These are phyloP conservation scores for Plenodomus tracheiphilus DNA, from an alignment of 2,329 filamentous ascomycete species.

Conservation along the genomic window DNA sequence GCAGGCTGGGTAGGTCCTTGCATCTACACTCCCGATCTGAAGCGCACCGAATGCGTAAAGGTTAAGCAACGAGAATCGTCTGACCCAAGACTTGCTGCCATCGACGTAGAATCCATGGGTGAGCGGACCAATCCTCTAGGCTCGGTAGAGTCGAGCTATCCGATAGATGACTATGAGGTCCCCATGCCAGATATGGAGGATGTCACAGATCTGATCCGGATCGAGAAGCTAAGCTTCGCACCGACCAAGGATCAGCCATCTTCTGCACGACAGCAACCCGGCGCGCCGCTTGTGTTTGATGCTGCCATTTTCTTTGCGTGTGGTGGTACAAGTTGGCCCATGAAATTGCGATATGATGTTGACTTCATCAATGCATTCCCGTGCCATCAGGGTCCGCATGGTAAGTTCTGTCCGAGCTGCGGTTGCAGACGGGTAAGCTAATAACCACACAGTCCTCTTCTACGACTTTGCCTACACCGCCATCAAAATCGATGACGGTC, in stretches of 20 bases:
- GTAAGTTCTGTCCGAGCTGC: conserved; percentile 19
- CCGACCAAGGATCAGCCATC: conserved; percentile 46
- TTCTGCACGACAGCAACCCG: conserved; percentile 26
- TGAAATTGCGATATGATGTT: conserved; percentile 46
- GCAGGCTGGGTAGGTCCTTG: conserved; percentile 77
- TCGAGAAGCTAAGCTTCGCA: conserved; percentile 68
- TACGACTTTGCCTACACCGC: conserved; percentile 68
- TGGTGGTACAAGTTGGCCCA: conserved; percentile 44
- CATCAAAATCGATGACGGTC: conserved; percentile 63
- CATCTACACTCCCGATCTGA: conserved; percentile 67
- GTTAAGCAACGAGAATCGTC: conserved; percentile 64
- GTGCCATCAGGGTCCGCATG: conserved; percentile 47
- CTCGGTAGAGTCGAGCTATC: conserved; percentile 63
- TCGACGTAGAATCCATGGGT: conserved; percentile 67
- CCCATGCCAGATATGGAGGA: conserved; percentile 61
- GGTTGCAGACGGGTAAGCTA: conserved; percentile 11
- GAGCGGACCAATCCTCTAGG: conserved; percentile 71
- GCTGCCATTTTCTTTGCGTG: conserved; percentile 47
- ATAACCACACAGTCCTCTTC: conserved; percentile 59
- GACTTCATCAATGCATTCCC: conserved; percentile 49
- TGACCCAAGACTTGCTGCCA: conserved; percentile 57
- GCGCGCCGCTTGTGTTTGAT: conserved; percentile 43
- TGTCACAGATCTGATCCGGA: conserved; percentile 66
- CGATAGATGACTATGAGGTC: conserved; percentile 69
- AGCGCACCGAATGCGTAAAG: conserved; percentile 69